A percentile compares a stretch with the other conserved stretches of the same genome.
phyloP scores from a whole-genome alignment of 306 rosid genomes.

The Begonia loranthoides region DNA sequence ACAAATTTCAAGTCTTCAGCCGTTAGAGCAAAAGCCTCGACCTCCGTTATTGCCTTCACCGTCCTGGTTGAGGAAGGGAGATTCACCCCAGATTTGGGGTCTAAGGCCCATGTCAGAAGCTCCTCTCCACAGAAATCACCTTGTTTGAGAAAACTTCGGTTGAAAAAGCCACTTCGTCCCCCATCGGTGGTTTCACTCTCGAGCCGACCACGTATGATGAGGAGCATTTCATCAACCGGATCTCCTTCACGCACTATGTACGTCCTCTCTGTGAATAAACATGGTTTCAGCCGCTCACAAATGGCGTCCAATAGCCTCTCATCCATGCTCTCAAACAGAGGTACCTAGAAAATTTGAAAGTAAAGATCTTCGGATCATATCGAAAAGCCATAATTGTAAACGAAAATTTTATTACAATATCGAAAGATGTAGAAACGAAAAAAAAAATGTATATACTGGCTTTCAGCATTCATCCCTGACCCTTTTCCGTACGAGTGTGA shows the following conservation, averaged over 20 bases:
- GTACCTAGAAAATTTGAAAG: conserved; percentile 47
- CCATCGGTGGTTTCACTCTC: conserved; percentile 98
- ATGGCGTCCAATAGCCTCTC: conserved; percentile 97
- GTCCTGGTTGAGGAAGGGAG: conserved; percentile 91
- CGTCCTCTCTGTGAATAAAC: conserved; percentile 70
- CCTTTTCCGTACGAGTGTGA: not conserved
- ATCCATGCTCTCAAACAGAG: conserved; percentile 86
- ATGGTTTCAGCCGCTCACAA: conserved; percentile 89
- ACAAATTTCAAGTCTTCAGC: conserved; percentile 93
- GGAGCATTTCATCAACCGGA: conserved; percentile 98
- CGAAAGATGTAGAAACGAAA: no score
- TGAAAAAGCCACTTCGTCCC: conserved; percentile 92
- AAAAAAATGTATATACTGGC: no score
- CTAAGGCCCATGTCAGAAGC: conserved; percentile 96
- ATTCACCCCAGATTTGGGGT: conserved; percentile 91
- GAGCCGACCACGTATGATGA: conserved; percentile 93
- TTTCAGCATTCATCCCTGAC: not conserved
- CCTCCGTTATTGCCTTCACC: conserved; percentile 74
- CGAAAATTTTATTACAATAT: no score
- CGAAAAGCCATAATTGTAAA: no score
- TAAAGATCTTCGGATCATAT: no score
- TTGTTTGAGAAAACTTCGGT: conserved; percentile 67
- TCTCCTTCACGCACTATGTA: conserved; percentile 93
- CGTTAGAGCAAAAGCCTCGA: conserved; percentile 81
- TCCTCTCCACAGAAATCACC: conserved; percentile 98